Evolutionary conservation across 345 rosid genomes (phyloP).

Genomic region (Geranium rotundifolium): DNA sequence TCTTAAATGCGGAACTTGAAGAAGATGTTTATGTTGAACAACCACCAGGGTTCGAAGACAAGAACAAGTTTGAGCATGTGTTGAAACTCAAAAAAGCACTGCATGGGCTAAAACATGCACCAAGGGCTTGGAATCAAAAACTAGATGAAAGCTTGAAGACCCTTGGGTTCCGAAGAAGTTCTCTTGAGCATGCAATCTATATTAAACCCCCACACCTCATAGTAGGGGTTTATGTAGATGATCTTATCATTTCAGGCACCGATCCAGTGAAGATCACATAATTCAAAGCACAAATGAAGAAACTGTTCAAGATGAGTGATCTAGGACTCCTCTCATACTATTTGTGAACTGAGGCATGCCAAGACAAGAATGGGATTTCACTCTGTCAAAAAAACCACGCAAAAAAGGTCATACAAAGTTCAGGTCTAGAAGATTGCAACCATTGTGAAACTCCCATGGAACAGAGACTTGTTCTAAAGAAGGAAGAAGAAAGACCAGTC

Average conservation of each 20-base stretch:
- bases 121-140: neutral
- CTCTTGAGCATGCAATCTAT: neutral
- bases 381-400: constrained; percentile 1
- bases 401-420: constrained; percentile 1
- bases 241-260: too few species aligned
- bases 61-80: neutral
- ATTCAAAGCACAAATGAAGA: too few species aligned
- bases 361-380: neutral
- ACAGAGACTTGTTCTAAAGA: neutral
- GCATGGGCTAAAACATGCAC: constrained; percentile 1
- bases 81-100: neutral
- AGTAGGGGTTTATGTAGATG: neutral
- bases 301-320: too few species aligned
- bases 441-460: neutral
- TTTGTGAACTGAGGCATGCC: neutral
- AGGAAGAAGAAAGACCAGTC: neutral
- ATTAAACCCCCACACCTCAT: neutral
- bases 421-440: neutral
- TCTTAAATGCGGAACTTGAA: neutral
- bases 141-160: constrained; percentile 3
- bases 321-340: too few species aligned
- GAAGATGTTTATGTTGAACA: constrained; percentile 2
- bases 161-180: neutral
- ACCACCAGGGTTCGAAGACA: neutral
- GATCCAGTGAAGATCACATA: too few species aligned